phyloP scores from a whole-genome alignment of 768 basidiomycete genomes.

The Suillus ampliporus region DNA sequence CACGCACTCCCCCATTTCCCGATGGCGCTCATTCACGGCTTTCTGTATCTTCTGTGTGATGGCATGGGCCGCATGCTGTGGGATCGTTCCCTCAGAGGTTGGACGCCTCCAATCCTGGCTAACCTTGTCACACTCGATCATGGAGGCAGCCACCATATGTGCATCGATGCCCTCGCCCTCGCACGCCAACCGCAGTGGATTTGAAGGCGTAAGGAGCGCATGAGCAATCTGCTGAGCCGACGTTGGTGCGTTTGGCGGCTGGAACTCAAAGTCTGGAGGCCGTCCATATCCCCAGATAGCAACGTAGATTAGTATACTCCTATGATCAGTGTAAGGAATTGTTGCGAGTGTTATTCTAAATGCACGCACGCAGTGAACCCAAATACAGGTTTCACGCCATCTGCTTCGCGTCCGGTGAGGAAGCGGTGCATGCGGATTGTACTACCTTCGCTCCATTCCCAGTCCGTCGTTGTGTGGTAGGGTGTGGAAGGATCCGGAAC shows the following conservation, averaged over 20 bases:
- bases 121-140: slow-evolving; percentile 25
- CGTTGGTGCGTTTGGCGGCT: slow-evolving; percentile 49
- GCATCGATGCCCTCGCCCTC: slow-evolving; percentile 32
- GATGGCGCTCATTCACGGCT: neutral
- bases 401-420: slow-evolving; percentile 83
- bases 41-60: slow-evolving; percentile 9
- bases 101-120: slow-evolving; percentile 27
- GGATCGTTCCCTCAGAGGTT: slow-evolving; percentile 4
- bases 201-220: slow-evolving; percentile 41
- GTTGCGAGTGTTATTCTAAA: neutral
- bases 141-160: slow-evolving; percentile 19
- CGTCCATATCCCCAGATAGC: slow-evolving; percentile 56
- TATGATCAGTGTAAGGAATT: slow-evolving; percentile 23
- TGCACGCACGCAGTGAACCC: slow-evolving; percentile 77
- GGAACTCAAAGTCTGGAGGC: slow-evolving; percentile 49
- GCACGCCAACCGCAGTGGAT: slow-evolving; percentile 31
- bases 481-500: slow-evolving; percentile 52
- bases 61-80: slow-evolving; percentile 14
- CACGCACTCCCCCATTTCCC: neutral
- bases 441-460: slow-evolving; percentile 47
- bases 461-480: slow-evolving; percentile 72
- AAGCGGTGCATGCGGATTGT: slow-evolving; percentile 70
- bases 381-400: slow-evolving; percentile 87
- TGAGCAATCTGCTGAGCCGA: slow-evolving; percentile 48
- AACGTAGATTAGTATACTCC: slow-evolving; percentile 56